Evolutionary conservation across 805 yeast species (phyloP), one percentile per base, ranked within the genome.

Genomic region (Candida glaebosa): DNA sequence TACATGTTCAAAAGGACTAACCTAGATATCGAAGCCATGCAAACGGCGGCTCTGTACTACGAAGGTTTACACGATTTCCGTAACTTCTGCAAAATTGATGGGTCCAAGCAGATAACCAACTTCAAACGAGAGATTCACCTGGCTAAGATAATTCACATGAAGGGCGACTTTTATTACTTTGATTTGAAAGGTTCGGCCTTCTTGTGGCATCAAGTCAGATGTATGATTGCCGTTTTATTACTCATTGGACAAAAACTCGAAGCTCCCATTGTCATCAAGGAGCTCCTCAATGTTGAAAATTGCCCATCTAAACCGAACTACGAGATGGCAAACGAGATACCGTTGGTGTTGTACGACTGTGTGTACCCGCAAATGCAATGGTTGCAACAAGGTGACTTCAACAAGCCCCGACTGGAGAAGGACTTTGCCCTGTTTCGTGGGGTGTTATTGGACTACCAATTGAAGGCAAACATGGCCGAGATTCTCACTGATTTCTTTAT

Each of bases 171-270:
- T 41, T 85, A 71, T 53, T 82, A 81, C 42, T 80, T 91, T 58
- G 89, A 88, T 57, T 65, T 93, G 40, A 72, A 76, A 47, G 99
- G 99, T 0, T 71, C 86, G 1, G 99, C 98, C 6, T 93, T 93
- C 52, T 64, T 93, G 42, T 93, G 98, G 98, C 98, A 93, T 59
- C 99, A 93, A 62, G 99, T 93, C 15, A 76, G 99, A 43, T 89
- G 96, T 51, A 93, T 93, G 93, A 78, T 89, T 67, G 96, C 96
- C 0, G 69, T 85, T 8, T 59, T 93, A 42, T 78, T 93, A 40
- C 62, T 84, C 18, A 81, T 89, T 5, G 99, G 96, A 0, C 96
- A 89, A 60, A 69, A 69, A 12, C 71, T 77, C 16, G 99, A 93
- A 59, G 42, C 57, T 0, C 83, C 88, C 0, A 53, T 60, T 1